Percentiles rank a stretch among this genome's conserved stretches.
Conservation (phyloP, 1,139 yeast genomes). For the Candida labiduridarum region DNA sequence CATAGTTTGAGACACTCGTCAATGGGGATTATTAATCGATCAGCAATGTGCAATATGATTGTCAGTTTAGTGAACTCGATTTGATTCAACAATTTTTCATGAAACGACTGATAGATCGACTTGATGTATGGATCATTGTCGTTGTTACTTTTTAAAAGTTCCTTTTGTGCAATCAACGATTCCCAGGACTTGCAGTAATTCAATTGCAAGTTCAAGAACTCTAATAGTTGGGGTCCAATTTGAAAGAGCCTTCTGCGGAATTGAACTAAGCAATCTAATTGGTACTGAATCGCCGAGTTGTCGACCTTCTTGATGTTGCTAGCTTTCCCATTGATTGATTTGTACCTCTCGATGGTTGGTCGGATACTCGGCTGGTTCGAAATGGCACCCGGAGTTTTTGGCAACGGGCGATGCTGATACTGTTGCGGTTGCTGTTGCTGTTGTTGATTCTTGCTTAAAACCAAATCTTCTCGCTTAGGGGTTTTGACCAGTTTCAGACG, state of each 20-base stretch:
- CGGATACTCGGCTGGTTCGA: slow-evolving; percentile 7
- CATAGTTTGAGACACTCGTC: slow-evolving; percentile 15
- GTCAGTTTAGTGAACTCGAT: slow-evolving; percentile 15
- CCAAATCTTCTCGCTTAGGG: slow-evolving; percentile 2
- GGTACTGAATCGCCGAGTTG: slow-evolving; percentile 13
- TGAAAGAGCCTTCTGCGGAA: slow-evolving; percentile 11
- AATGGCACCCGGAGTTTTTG: neutral
- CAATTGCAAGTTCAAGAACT: slow-evolving; percentile 15
- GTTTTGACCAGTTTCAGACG: slow-evolving; percentile 7
- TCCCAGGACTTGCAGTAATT: slow-evolving; percentile 16
- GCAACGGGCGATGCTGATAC: slow-evolving; percentile 3
- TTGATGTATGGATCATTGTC: slow-evolving; percentile 7
- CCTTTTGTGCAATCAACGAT: slow-evolving; percentile 7
- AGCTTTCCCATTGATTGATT: slow-evolving; percentile 4
- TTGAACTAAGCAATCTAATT: slow-evolving; percentile 10
- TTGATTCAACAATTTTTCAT: slow-evolving; percentile 13
- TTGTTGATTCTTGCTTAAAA: neutral
- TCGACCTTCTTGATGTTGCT: slow-evolving; percentile 2
- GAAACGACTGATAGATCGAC: slow-evolving; percentile 12
- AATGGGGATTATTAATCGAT: slow-evolving; percentile 15
- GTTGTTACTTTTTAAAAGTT: neutral
- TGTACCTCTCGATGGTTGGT: slow-evolving; percentile 8
- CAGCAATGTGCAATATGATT: slow-evolving; percentile 13
- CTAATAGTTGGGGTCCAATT: slow-evolving; percentile 15
- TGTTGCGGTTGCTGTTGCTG: too few species aligned